Base-by-base conservation (phyloP, 176 grass and related monocot species). In the Cenchrus purpureus region DNA sequence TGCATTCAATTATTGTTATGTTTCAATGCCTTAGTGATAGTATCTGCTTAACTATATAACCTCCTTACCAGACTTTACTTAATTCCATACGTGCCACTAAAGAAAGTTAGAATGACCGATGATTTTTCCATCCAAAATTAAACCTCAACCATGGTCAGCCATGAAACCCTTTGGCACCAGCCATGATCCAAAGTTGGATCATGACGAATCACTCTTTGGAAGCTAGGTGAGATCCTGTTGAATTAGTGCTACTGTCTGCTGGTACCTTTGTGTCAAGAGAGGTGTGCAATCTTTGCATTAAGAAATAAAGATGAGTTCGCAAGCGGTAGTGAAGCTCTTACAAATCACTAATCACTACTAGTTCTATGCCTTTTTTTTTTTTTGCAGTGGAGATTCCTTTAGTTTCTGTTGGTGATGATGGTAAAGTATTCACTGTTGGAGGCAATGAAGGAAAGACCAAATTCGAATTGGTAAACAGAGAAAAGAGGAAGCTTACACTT, bases 401-500 rank as follows among this genome's bases (percentile, higher is more conserved):
- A 81, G 97, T 95, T 80, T 98, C 97, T 83, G 91, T 98, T 59
- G 91, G 87, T 71, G 96, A 95, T 40, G 93, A 98, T 83, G 96
- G 96, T 49, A 90, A 86, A 89, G 91, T 98, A 71, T 84, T 95
- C 87, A 86, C 93, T 63, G 88, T 95, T 71, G 83, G 74, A 71
- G 87, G 89, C 60, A 92, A 85, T 29, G 91, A 95, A 87, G 80
- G 71, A 37, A 84, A 94, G 58, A 87, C 71, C 37, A 94, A 90
- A 87, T 70, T 87, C 85, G 91, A 94, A 76, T 94, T 92, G 74
- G 91, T 98, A 29, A 98, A 98, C 69, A 98, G 91, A 91, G 93
- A 92, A 83, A 95, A 87, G 80, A 98, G 89, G 83, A 98, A 95
- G 86, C 91, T 98, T 52, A 82, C 19, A 56, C 80, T 95, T 50